These are phyloP conservation scores for Penicillium samsonianum DNA, from an alignment of 495 filamentous ascomycete genomes.

Conservation along the genomic window DNA sequence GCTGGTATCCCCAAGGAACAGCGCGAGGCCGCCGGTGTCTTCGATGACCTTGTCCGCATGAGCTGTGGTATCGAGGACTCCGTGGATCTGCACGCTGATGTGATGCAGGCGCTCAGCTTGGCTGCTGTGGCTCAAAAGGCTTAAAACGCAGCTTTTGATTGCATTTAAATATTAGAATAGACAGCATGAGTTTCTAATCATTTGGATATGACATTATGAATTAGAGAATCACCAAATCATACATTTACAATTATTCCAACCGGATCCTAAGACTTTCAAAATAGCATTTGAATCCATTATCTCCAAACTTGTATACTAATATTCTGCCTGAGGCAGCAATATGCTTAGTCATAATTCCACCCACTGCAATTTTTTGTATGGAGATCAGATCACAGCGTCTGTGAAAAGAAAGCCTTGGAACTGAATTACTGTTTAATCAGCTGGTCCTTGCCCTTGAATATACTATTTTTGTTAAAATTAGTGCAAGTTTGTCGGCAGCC, in stretches of 20 bases:
- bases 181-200: background rate
- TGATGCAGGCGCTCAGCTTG: slow-evolving; percentile 79
- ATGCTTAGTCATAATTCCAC: slow-evolving; percentile 28
- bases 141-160: slow-evolving; percentile 31
- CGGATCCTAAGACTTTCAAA: background rate
- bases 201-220: slow-evolving; percentile 16
- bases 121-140: slow-evolving; percentile 43
- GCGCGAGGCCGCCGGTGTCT: slow-evolving; percentile 91
- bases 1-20: slow-evolving; percentile 87
- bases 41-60: slow-evolving; percentile 90
- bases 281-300: background rate
- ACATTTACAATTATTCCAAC: background rate
- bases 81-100: slow-evolving; percentile 78
- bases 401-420: background rate
- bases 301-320: no score
- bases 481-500: background rate
- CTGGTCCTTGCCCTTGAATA: background rate
- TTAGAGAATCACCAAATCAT: background rate
- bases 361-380: slow-evolving; percentile 22
- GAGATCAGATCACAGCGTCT: background rate
- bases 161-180: slow-evolving; percentile 8
- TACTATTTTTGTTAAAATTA: background rate
- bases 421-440: background rate
- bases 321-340: background rate
- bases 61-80: slow-evolving; percentile 94